A percentile compares a stretch with the other conserved stretches of the same genome.
phyloP scores from a whole-genome alignment of 768 basidiomycete species.

The Leccinum pellstonianum region DNA sequence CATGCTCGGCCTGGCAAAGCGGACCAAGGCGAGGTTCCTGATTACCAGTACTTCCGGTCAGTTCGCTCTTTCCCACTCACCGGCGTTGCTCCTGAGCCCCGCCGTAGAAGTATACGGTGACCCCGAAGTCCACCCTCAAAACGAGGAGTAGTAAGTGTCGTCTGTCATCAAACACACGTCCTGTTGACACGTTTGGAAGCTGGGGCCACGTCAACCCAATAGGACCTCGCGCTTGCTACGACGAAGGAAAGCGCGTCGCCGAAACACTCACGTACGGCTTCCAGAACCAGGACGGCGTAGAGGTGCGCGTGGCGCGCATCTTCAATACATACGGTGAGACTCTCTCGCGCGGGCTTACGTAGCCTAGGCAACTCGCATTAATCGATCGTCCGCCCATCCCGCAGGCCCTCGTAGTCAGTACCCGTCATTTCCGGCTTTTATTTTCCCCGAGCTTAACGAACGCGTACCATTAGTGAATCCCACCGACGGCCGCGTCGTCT shows the following conservation, averaged over 20 bases:
- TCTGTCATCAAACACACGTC: constrained; percentile 2
- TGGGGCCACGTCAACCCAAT: constrained; percentile 99
- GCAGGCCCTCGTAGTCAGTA: constrained; percentile 66
- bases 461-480: constrained; percentile 73
- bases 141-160: constrained; percentile 82
- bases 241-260: constrained; percentile 98
- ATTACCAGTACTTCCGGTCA: constrained; percentile 92
- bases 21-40: constrained; percentile 95
- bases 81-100: constrained; percentile 4
- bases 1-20: constrained; percentile 98
- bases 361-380: background rate
- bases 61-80: constrained; percentile 14
- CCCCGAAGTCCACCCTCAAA: constrained; percentile 96
- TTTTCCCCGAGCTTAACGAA: constrained; percentile 8
- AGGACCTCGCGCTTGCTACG: constrained; percentile 98
- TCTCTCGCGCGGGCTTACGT: background rate
- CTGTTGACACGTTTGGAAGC: constrained; percentile 40
- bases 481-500: constrained; percentile 94
- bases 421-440: constrained; percentile 26
- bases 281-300: constrained; percentile 91
- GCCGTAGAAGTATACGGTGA: constrained; percentile 92
- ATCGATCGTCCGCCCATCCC: background rate
- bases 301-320: constrained; percentile 95
- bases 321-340: constrained; percentile 88
- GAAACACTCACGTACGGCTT: constrained; percentile 98